Evolutionary conservation across 495 filamentous ascomycete genomes (phyloP), one percentile per base, ranked within the genome.

Genomic region (Xylaria scruposa): DNA sequence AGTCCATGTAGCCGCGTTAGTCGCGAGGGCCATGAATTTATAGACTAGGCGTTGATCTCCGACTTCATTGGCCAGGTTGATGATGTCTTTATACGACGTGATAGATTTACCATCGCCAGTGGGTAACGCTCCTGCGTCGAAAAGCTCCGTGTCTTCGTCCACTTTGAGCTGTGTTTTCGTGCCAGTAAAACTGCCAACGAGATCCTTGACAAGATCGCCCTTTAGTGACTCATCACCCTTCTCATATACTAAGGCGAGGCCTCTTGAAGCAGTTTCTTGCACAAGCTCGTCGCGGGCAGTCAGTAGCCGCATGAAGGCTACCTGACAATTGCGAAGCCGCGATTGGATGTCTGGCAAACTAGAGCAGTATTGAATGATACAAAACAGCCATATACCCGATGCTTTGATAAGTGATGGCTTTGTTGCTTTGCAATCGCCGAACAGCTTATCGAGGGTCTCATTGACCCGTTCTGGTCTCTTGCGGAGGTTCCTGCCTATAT

Each of bases 31-130:
- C 96, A 99, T 99, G 79, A 98, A 97, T 68, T 94, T 91, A 81
- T 99, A 99, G 9, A 98, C 93, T 3, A 99, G 86, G 70, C 93
- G 96, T 36, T 94, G 93, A 77, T 98, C 95, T 26, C 96, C 96
- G 19, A 97, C 93, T 83, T 99, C 96, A 65, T 94, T 89, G 21
- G 96, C 95, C 42, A 99, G 85, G 73, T 87, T 95, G 85, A 99
- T 92, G 64, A 99, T 97, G 75, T 98, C 92, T 77, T 94, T 97
- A 82, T 99, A 99, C 0, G 95, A 97, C 17, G 91, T 97, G 75
- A 98, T 86, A 0, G 92, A 95, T 71, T 91, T 91, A 17, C 94
- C 94, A 65, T 97, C 94, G 8, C 94, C 94, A 2, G 95, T 98
- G 1, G 94, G 94, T 8, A 99, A 84, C 6, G 93, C 92, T 15